Evolutionary conservation across 176 grass and related monocot genomes (phyloP), one percentile per base, ranked within the genome.

Genomic region (Aegilops sharonensis): DNA sequence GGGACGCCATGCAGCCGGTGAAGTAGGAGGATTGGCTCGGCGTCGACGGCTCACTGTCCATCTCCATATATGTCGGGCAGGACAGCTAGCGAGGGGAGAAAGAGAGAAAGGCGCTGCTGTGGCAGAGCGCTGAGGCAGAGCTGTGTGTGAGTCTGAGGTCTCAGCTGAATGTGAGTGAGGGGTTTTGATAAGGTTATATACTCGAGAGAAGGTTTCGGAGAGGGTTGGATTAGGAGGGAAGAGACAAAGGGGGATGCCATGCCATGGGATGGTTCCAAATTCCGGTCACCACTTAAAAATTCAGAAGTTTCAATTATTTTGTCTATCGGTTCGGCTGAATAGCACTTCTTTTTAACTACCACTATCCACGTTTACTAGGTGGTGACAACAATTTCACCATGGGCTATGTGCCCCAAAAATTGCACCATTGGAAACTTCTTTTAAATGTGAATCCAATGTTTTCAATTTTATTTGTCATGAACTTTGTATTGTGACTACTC

Each of bases 1-100:
- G 92, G 15, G 94, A 94, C 4, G 82, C 80, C 67, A 99, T 88
- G 87, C 94, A 99, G 78, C 85, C 74, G 3, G 87, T 11, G 81
- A 98, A 85, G 89, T 84, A 84, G 75, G 86, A 91, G 17, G 93
- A 87, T 11, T 87, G 78, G 18, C 54, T 43, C n/a, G 89, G 78
- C 30, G 79, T 83, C 35, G 92, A 89, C 20, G 82, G 71, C 81
- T 91, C 83, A 15, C 59, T 90, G 60, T 94, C 95, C 92, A 97
- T 92, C 69, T 67, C 83, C 32, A 59, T 59, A 15, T 54, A 78
- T 27, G 10, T 25, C 31, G n/a, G 29, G 11, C 2, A 27, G 56
- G 5, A 82, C 13, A 50, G 45, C 43, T 13, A 27, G 67, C 39
- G 39, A 72, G 25, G 25, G 25, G 25, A 25, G 25, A 25, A 25